Evolutionary conservation across 31 red algal genomes (phyloP).

Genomic region (Porphyra umbilicalis): DNA sequence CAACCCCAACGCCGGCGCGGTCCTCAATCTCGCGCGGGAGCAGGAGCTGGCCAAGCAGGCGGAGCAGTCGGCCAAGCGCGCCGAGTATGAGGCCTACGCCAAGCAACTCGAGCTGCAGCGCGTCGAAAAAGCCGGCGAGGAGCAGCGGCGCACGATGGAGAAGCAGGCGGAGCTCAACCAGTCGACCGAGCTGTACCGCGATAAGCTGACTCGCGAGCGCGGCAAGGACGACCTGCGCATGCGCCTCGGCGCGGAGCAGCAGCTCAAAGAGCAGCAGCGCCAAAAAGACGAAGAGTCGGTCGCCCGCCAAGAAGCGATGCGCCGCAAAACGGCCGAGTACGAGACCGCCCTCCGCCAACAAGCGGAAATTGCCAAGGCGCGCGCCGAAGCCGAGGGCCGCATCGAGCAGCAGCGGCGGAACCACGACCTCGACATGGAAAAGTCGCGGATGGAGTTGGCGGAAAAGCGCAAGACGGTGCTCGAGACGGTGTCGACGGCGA

Average conservation of each 20-base stretch:
- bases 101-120: constrained; percentile 63
- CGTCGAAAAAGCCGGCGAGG: constrained; percentile 53
- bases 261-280: constrained; percentile 62
- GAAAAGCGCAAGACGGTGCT: constrained; percentile 67
- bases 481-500: constrained; percentile 55
- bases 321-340: constrained; percentile 76
- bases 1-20: constrained; percentile 60
- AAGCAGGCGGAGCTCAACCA: constrained; percentile 73
- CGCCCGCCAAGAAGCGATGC: constrained; percentile 68
- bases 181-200: constrained; percentile 57
- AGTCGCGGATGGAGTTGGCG: constrained; percentile 39
- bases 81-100: constrained; percentile 58
- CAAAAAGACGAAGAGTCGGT: constrained; percentile 87
- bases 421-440: constrained; percentile 70
- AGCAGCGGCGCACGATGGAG: constrained; percentile 73
- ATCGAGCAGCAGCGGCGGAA: constrained; percentile 79
- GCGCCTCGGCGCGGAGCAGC: constrained; percentile 53
- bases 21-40: constrained; percentile 57
- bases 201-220: constrained; percentile 68
- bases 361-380: constrained; percentile 64
- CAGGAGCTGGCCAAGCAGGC: constrained; percentile 75
- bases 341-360: constrained; percentile 69
- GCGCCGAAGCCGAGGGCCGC: constrained; percentile 75
- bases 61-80: constrained; percentile 41
- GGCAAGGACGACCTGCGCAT: constrained; percentile 64